phyloP scores from a whole-genome alignment of 208 protist genomes.

The Trypanosoma conorhini region DNA sequence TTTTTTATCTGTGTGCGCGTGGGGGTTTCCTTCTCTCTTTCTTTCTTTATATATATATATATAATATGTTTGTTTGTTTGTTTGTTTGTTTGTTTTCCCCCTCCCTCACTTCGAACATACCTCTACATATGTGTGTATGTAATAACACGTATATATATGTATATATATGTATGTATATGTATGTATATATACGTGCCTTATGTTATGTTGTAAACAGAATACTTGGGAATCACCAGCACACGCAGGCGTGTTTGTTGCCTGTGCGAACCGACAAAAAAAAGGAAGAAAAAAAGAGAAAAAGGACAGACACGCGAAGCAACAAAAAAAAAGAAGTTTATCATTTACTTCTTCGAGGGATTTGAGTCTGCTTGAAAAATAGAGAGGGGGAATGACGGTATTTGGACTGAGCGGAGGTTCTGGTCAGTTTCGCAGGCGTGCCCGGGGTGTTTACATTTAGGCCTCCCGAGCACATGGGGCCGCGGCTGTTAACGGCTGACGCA shows the following conservation, averaged over 20 bases:
- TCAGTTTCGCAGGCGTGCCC: neutral
- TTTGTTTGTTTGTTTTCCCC: neutral
- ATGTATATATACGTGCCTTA: constrained; percentile 3
- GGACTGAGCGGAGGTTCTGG: neutral
- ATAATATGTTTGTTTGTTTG: neutral
- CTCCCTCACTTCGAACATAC: too few species aligned
- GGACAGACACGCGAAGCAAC: neutral
- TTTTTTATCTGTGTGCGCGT: constrained; percentile 10
- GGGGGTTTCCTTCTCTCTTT: neutral
- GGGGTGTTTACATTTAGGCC: neutral
- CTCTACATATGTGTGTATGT: neutral
- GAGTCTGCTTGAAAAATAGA: neutral
- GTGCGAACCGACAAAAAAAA: constrained; percentile 1
- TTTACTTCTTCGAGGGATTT: neutral
- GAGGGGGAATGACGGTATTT: neutral
- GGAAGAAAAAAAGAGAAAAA: neutral
- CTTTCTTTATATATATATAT: neutral
- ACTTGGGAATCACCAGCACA: constrained; percentile 15
- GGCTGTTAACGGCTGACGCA: neutral
- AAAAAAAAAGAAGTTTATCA: constrained; percentile 1
- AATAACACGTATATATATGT: neutral
- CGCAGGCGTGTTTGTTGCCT: neutral
- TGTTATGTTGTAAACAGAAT: constrained; percentile 8
- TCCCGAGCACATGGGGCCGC: neutral
- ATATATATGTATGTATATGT: constrained; percentile 17